Percentiles rank a stretch among this genome's conserved stretches.
Conservation (phyloP, 2,329 filamentous ascomycete genomes). For the Coccinonectria pachysandricola region DNA sequence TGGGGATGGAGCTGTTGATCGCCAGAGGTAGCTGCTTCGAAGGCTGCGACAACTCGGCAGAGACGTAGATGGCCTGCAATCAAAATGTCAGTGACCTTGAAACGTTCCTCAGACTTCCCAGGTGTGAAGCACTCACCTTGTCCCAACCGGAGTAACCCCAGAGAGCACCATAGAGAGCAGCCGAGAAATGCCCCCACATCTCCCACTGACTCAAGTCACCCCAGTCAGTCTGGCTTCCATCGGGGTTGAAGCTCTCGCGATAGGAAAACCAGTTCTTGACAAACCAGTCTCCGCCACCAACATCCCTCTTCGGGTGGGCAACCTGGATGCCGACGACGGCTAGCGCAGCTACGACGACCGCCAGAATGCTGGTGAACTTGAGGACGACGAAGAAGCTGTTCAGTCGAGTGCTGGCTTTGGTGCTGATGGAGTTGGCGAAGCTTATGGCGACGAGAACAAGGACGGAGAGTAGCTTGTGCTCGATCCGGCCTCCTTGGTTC, state of each 20-base stretch:
- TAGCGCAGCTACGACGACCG: conserved; percentile 38
- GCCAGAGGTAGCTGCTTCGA: conserved; percentile 47
- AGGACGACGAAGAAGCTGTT: conserved; percentile 45
- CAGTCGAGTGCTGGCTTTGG: conserved; percentile 41
- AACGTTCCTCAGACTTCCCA: not conserved
- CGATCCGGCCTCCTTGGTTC: conserved; percentile 30
- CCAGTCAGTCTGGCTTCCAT: conserved; percentile 41
- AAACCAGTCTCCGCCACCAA: conserved; percentile 41
- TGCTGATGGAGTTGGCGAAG: conserved; percentile 45
- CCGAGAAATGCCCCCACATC: conserved; percentile 47
- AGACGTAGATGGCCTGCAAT: conserved; percentile 44
- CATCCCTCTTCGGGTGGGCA: conserved; percentile 23
- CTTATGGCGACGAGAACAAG: conserved; percentile 35
- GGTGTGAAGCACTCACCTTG: conserved; percentile 35
- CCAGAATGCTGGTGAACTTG: conserved; percentile 41
- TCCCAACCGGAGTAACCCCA: conserved; percentile 61
- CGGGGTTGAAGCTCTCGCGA: conserved; percentile 38
- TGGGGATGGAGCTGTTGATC: conserved; percentile 50
- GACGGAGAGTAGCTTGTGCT: conserved; percentile 42
- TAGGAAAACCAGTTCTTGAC: conserved; percentile 44
- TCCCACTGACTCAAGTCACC: conserved; percentile 41
- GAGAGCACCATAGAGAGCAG: conserved; percentile 50
- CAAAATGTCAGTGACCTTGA: conserved; percentile 1
- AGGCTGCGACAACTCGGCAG: conserved; percentile 40
- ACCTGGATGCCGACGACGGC: conserved; percentile 34